These are phyloP conservation scores for Hansenula lynferdii DNA, from an alignment of 1,139 yeast species.

Conservation along the genomic window DNA sequence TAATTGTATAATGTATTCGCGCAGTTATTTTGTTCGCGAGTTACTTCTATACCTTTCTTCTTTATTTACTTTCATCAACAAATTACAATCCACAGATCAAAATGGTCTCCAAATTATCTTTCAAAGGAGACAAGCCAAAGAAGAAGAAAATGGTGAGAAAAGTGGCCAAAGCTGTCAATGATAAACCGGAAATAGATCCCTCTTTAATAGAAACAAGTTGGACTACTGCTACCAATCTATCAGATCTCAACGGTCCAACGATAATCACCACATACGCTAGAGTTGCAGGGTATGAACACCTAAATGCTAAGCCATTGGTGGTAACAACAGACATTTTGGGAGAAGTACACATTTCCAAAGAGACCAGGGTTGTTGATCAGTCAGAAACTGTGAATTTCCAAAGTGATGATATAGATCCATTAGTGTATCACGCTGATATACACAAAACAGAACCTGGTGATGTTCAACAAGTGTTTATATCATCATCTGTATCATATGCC, in stretches of 20 bases:
- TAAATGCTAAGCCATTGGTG: slow-evolving; percentile 1
- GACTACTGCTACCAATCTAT: slow-evolving; percentile 28
- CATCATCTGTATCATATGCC: slow-evolving; percentile 21
- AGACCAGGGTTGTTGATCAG: slow-evolving; percentile 1
- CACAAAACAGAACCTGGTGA: slow-evolving; percentile 30
- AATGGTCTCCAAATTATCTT: slow-evolving; percentile 37
- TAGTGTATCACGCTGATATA: slow-evolving; percentile 11
- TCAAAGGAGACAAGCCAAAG: slow-evolving; percentile 36
- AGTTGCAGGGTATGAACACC: slow-evolving; percentile 9
- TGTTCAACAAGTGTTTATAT: slow-evolving; percentile 34
- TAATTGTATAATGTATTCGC: no score
- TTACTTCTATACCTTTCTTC: no score
- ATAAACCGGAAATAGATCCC: slow-evolving; percentile 2
- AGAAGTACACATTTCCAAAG: background rate
- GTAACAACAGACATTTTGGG: slow-evolving; percentile 9
- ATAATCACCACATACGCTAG: slow-evolving; percentile 22
- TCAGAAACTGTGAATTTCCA: slow-evolving; percentile 16
- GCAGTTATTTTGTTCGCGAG: no score
- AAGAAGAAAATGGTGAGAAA: slow-evolving; percentile 19
- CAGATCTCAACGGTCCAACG: slow-evolving; percentile 35
- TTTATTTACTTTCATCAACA: no score
- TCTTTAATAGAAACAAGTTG: slow-evolving; percentile 26
- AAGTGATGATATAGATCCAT: slow-evolving; percentile 17
- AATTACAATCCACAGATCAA: no score
- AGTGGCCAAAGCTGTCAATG: slow-evolving; percentile 2